Evolutionary conservation across 2,329 filamentous ascomycete genomes (phyloP), one percentile per base, ranked within the genome.

Genomic region (Didymella sp.): DNA sequence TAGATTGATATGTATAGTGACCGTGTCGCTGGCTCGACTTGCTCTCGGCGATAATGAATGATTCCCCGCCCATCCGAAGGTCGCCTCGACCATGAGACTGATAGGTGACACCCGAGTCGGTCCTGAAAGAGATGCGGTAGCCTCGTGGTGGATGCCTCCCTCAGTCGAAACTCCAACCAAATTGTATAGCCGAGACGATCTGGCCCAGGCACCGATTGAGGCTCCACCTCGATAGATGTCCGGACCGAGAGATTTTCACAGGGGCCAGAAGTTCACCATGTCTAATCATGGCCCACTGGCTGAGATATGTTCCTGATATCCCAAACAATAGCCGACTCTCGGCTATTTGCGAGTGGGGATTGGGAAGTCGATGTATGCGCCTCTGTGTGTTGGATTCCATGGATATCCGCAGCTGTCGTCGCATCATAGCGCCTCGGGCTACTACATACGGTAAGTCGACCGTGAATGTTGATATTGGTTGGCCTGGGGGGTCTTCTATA

Each of bases 391-490:
- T 38, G 12, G 13, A 19, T 13, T 6, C 35, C 28, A 51, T 22
- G 42, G 33, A 30, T 22, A 35, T 28, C 42, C 17, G 27, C 41
- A 31, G 41, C 21, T 21, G 49, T 40, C 19, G 47, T 57, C 42
- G 37, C 47, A 4, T 52, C 47, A 48, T 51, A 24, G 33, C 27
- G 37, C 30, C 35, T 19, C 56, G 60, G 60, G 47, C 40, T 59
- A 58, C 58, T 41, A 25, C 6, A 58, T 55, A 3, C n/a, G 48
- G 62, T 33, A 64, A 63, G 51, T 28, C 60, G 58, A 25, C n/a
- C 2, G 12, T 33, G 19, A 38, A 42, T 24, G 27, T 15, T 25
- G 12, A 33, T 7, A 38, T 12, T 56, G 40, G 41, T 41, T 57
- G 48, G 54, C 59, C 17, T 38, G 24, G 37, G 24, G 37, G 8